Evolutionary conservation across 2,329 filamentous ascomycete genomes (phyloP).

Genomic region (Claviceps quebecensis): DNA sequence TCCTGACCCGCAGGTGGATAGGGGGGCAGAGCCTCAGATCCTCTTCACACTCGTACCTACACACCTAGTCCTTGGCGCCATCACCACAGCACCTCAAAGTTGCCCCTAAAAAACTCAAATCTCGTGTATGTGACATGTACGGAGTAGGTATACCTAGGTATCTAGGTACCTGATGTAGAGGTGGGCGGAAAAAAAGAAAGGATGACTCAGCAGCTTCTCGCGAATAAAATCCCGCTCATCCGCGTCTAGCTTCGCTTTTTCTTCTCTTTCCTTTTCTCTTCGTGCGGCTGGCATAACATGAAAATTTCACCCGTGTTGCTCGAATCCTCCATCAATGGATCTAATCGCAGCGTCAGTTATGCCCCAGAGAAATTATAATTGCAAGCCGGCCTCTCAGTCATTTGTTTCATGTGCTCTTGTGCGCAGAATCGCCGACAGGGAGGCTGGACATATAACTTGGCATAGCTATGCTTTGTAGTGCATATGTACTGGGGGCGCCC

Average conservation of each 20-base stretch:
- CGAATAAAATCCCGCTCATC: slow-evolving; percentile 12
- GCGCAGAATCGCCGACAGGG: slow-evolving; percentile 16
- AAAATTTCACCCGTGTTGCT: slow-evolving; percentile 66
- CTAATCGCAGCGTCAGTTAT: slow-evolving; percentile 56
- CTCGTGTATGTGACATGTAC: no score
- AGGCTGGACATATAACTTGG: slow-evolving; percentile 5
- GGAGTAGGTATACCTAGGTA: no score
- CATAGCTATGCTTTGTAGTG: neutral
- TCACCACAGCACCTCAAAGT: no score
- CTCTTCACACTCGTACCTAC: no score
- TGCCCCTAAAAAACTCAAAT: no score
- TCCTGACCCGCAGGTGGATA: no score
- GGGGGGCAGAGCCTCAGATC: no score
- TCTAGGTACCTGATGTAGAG: no score
- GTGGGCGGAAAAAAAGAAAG: neutral
- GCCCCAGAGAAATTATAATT: slow-evolving; percentile 70
- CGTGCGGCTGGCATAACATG: slow-evolving; percentile 66
- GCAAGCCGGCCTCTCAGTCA: slow-evolving; percentile 47
- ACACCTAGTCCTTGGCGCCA: no score
- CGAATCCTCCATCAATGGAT: slow-evolving; percentile 46
- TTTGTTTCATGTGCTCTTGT: slow-evolving; percentile 19
- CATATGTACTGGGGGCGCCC: neutral
- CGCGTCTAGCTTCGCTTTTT: slow-evolving; percentile 15
- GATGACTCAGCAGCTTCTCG: slow-evolving; percentile 4
- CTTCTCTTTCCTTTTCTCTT: slow-evolving; percentile 46